These are phyloP conservation scores for Trypanosoma melophagium DNA, from an alignment of 208 protist species.

Conservation along the genomic window DNA sequence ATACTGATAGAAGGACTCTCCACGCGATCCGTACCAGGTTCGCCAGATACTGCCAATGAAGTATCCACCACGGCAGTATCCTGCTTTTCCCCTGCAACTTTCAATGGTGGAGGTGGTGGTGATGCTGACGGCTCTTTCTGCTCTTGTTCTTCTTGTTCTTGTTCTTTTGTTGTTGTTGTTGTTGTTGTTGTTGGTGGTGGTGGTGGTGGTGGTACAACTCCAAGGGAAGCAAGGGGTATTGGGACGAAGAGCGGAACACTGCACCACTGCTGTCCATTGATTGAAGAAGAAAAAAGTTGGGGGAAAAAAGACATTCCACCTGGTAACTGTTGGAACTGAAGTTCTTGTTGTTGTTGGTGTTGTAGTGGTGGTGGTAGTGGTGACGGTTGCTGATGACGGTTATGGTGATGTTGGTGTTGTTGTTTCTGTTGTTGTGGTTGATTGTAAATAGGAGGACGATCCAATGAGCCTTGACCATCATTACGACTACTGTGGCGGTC, in stretches of 20 bases:
- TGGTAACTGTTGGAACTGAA: neutral
- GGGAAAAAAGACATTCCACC: slow-evolving; percentile 1
- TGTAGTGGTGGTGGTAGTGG: neutral
- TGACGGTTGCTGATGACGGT: neutral
- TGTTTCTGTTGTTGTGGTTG: neutral
- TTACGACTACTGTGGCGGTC: neutral
- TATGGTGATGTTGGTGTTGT: neutral
- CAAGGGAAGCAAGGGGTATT: slow-evolving; percentile 14
- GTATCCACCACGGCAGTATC: too few species aligned
- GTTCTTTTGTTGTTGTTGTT: neutral
- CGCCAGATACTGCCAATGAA: too few species aligned
- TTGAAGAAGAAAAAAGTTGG: slow-evolving; percentile 3
- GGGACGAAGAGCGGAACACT: slow-evolving; percentile 26
- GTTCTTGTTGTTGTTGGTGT: neutral
- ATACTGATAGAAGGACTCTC: neutral
- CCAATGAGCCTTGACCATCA: neutral
- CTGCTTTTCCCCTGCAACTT: too few species aligned
- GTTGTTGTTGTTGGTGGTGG: neutral
- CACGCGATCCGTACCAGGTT: too few species aligned
- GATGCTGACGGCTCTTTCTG: neutral
- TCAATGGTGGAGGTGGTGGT: too few species aligned
- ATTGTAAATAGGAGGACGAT: neutral
- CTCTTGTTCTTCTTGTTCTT: too few species aligned
- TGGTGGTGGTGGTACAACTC: neutral
- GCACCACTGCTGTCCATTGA: slow-evolving; percentile 21